Percentiles rank a stretch among this genome's conserved stretches.
Conservation (phyloP, 768 basidiomycete genomes). For the Trametes maxima region DNA sequence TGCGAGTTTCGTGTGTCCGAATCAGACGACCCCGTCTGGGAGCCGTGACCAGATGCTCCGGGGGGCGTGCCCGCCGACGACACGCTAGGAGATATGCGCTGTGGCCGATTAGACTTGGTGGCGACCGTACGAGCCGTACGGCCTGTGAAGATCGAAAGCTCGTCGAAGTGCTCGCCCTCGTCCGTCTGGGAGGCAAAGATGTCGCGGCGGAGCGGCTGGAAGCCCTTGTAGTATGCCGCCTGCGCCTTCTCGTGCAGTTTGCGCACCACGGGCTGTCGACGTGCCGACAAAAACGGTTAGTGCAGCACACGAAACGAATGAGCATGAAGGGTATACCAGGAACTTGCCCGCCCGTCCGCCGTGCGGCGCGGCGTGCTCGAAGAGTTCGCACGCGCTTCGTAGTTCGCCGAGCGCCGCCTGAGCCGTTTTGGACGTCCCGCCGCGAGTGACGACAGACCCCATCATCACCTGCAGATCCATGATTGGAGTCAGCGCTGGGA, state of each 20-base stretch:
- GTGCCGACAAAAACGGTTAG: background rate
- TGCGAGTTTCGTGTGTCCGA: constrained; percentile 14
- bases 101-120: constrained; percentile 42
- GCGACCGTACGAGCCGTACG: constrained; percentile 60
- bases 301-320: background rate
- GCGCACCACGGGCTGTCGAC: constrained; percentile 60
- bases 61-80: constrained; percentile 16
- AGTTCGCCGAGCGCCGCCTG: constrained; percentile 70
- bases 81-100: constrained; percentile 15
- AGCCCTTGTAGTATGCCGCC: constrained; percentile 48
- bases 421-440: constrained; percentile 65
- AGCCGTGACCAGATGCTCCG: constrained; percentile 1
- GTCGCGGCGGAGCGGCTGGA: constrained; percentile 49
- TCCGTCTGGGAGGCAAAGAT: constrained; percentile 56
- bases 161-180: constrained; percentile 55
- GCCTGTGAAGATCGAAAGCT: constrained; percentile 77
- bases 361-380: constrained; percentile 58
- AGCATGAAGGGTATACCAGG: constrained; percentile 45
- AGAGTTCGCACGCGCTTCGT: constrained; percentile 62
- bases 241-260: constrained; percentile 66
- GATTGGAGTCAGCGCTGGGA: constrained; percentile 36
- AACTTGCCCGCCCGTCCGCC: constrained; percentile 75
- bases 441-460: constrained; percentile 74
- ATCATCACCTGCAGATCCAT: constrained; percentile 62
- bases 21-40: constrained; percentile 7